A percentile compares a stretch with the other conserved stretches of the same genome.
These are phyloP conservation scores for Pholiota microspora DNA, from an alignment of 768 basidiomycete species.

Conservation along the genomic window DNA sequence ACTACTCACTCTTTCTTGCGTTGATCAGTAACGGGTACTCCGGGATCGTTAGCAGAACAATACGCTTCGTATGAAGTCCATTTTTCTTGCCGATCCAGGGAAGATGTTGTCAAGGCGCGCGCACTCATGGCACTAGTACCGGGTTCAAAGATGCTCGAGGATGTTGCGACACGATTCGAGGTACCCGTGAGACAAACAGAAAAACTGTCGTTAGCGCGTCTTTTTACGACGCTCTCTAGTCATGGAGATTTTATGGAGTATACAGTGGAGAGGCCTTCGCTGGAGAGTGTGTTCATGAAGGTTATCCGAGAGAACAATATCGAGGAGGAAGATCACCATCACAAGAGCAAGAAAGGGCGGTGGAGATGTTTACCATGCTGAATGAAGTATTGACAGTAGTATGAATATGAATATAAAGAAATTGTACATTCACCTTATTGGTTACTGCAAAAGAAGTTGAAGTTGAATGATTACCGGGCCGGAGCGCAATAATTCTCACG, in stretches of 20 bases:
- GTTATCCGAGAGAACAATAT: conserved; percentile 4
- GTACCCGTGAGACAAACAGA: conserved; percentile 38
- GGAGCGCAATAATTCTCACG: not conserved
- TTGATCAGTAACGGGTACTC: conserved; percentile 9
- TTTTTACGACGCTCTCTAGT: not conserved
- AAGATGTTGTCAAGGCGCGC: conserved; percentile 44
- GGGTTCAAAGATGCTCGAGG: conserved; percentile 52
- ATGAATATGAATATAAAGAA: too few relatives aligned
- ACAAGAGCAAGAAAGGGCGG: not conserved
- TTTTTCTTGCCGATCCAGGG: conserved; percentile 50
- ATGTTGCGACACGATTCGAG: conserved; percentile 65
- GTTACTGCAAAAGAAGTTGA: too few relatives aligned
- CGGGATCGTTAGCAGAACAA: conserved; percentile 16
- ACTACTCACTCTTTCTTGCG: too few relatives aligned
- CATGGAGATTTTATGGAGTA: conserved; percentile 3
- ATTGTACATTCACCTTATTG: too few relatives aligned
- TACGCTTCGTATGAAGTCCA: conserved; percentile 48
- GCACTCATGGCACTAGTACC: conserved; percentile 51
- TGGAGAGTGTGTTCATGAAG: conserved; percentile 8
- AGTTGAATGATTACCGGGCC: too few relatives aligned
- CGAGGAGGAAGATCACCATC: not conserved
- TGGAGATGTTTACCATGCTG: not conserved
- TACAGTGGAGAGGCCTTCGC: conserved; percentile 4
- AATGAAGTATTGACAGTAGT: too few relatives aligned
- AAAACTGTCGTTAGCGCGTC: not conserved